These are phyloP conservation scores for Porphyrellus cyaneotinctus DNA, from an alignment of 768 basidiomycete genomes.

Conservation along the genomic window DNA sequence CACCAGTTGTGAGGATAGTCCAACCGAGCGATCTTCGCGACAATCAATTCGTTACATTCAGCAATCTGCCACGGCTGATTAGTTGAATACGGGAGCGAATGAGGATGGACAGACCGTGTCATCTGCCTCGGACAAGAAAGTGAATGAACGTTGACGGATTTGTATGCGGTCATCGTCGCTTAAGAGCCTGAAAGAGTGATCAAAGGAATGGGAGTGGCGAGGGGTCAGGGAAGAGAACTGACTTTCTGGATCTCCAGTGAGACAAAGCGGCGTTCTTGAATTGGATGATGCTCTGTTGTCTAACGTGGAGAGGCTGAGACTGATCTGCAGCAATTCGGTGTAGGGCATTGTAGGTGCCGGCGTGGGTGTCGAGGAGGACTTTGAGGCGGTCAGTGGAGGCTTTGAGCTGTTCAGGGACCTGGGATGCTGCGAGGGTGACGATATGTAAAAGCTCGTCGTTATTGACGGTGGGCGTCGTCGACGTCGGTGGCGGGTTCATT, in stretches of 20 bases:
- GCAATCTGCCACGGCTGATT: constrained; percentile 47
- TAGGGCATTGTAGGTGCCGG: constrained; percentile 67
- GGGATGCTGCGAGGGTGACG: constrained; percentile 66
- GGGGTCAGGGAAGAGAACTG: constrained; percentile 15
- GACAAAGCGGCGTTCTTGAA: constrained; percentile 76
- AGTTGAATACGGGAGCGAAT: not conserved
- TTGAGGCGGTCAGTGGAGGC: constrained; percentile 60
- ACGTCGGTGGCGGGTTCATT: constrained; percentile 18
- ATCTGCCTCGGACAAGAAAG: constrained; percentile 73
- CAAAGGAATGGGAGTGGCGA: constrained; percentile 6
- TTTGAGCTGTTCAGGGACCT: constrained; percentile 51
- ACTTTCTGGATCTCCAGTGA: constrained; percentile 82
- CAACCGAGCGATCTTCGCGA: constrained; percentile 70
- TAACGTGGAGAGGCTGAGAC: constrained; percentile 57
- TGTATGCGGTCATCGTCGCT: constrained; percentile 59
- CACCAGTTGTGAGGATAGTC: constrained; percentile 78
- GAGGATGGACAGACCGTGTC: constrained; percentile 54
- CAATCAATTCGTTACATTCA: constrained; percentile 68
- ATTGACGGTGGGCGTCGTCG: constrained; percentile 39
- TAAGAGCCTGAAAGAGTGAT: constrained; percentile 47
- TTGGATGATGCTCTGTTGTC: constrained; percentile 82
- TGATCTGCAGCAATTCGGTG: constrained; percentile 67
- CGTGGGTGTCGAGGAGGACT: constrained; percentile 54
- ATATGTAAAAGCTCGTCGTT: constrained; percentile 64
- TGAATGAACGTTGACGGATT: constrained; percentile 63